Conservation (phyloP, 225 moss, liverwort and hornwort genomes). For the Antitrichia curtipendula region DNA sequence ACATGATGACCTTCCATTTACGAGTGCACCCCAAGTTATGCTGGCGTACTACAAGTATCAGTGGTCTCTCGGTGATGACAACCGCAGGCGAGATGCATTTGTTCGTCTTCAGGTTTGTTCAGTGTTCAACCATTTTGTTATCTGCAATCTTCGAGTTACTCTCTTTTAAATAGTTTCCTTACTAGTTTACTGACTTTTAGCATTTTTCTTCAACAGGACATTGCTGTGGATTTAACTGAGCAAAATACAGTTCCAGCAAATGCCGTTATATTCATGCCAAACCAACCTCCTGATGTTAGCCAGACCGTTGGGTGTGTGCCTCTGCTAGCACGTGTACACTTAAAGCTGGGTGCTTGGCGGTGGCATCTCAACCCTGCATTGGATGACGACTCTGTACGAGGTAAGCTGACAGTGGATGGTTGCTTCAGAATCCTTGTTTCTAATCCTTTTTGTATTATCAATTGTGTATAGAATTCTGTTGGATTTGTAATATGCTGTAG, state of each 20-base stretch:
- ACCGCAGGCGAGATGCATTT: conserved; percentile 56
- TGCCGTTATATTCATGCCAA: conserved; percentile 23
- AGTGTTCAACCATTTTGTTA: not conserved
- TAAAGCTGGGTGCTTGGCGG: conserved; percentile 91
- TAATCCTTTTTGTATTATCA: not conserved
- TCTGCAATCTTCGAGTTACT: not conserved
- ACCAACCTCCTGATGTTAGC: conserved; percentile 24
- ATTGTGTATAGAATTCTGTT: not conserved
- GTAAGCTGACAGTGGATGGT: conserved; percentile 9
- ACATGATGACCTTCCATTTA: conserved; percentile 11
- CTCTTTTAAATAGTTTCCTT: not conserved
- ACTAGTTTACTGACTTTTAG: not conserved
- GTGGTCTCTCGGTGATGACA: conserved; percentile 78
- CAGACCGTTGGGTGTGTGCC: conserved; percentile 26
- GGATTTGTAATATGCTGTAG: not conserved
- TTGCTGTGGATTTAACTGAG: conserved; percentile 29
- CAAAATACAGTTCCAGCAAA: conserved; percentile 21
- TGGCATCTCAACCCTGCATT: conserved; percentile 63
- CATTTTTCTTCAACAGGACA: conserved; percentile 15
- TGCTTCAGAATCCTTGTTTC: not conserved
- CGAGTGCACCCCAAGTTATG: conserved; percentile 64
- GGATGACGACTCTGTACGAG: conserved; percentile 68
- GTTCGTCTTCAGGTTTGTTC: conserved; percentile 48
- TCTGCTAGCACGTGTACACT: conserved; percentile 73
- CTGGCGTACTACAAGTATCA: conserved; percentile 90